Evolutionary conservation across 176 grass and related monocot genomes (phyloP), one percentile per base, ranked within the genome.

Genomic region (Musa itinerans): DNA sequence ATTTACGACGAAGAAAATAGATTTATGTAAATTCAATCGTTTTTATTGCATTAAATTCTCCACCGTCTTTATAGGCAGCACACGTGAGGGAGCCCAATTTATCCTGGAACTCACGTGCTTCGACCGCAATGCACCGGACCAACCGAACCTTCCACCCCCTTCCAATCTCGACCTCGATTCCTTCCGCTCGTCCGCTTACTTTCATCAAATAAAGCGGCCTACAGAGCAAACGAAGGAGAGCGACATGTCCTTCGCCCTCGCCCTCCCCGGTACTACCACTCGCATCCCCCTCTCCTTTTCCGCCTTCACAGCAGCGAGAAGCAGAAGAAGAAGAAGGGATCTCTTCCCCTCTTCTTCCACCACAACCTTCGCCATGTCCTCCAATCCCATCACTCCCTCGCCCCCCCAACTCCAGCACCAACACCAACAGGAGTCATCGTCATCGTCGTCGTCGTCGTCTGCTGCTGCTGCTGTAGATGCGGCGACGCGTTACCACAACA

Each of bases 401-500:
- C 34, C 34, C 34, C 34, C 34, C 34, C 34, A 43, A 43, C 34
- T 43, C 16, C 55, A 57, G 3, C 13, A 14, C 57, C 57, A 20
- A 15, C 16, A 61, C 19, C 2, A 3, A 23, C 20, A 23, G 43
- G 17, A 70, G 2, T 51, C 68, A 13, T 48, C 68, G 5, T 9
- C 65, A 3, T 34, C 27, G 24, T 51, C 68, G 7, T 51, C 34
- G 3, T 51, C 27, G 24, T 51, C 68, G 7, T 51, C 34, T 1
- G 21, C 68, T 10, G 48, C 68, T 48, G 68, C 68, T 8, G 9
- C 63, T 10, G 68, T 11, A 43, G 48, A 71, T 10, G 68, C 43
- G 22, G 87, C 85, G 55, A 34, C 82, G 1, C 34, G 85, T 0
- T 92, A 92, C 82, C 90, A 97, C 87, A 78, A 89, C 83, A 83